Evolutionary conservation across 148 eudicot species (phyloP), one percentile per base, ranked within the genome.

Genomic region (Cornus florida): DNA sequence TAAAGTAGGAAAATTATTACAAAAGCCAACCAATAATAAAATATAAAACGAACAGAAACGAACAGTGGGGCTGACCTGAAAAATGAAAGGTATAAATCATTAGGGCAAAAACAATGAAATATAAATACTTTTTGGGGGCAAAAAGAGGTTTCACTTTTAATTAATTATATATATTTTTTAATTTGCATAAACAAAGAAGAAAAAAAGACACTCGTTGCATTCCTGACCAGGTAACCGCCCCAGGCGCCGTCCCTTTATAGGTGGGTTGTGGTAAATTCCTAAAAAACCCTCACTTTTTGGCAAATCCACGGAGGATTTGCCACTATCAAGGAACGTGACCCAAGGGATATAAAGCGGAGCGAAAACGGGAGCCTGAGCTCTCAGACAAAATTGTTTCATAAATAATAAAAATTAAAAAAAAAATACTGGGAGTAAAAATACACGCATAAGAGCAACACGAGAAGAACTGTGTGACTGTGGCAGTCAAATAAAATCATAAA

Each of bases 111-210:
- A 9, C 23, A 43, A 22, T 71, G 20, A 71, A 35, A 20, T 10
- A 28, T 20, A n/a, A 71, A 71, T 8, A 56, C 71, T 16, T 68
- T 68, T 68, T 16, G 71, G 41, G 19, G 59, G 39, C 39, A 50
- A 53, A 71, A 57, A 31, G 28, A 13, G 50, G 31, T 57, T 74
- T 74, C 41, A 32, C 76, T 73, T 73, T 56, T 46, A 72, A 22
- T 23, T 8, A 59, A 6, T 69, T 17, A 2, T 22, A 32, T 11
- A n/a, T 32, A 16, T 4, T 13, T 31, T 53, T 33, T 5, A 31
- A 68, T 53, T 53, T 53, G 5, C 59, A 53, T 53, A 53, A 53
- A 53, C 0, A 53, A 53, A 43, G 3, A 11, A 53, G 14, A 53
- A 53, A 53, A 53, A 16, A 16, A 35, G 19, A 53, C 59, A 53